These are phyloP conservation scores for Beauveria bassiana DNA, from an alignment of 2,329 filamentous ascomycete species.

Conservation along the genomic window DNA sequence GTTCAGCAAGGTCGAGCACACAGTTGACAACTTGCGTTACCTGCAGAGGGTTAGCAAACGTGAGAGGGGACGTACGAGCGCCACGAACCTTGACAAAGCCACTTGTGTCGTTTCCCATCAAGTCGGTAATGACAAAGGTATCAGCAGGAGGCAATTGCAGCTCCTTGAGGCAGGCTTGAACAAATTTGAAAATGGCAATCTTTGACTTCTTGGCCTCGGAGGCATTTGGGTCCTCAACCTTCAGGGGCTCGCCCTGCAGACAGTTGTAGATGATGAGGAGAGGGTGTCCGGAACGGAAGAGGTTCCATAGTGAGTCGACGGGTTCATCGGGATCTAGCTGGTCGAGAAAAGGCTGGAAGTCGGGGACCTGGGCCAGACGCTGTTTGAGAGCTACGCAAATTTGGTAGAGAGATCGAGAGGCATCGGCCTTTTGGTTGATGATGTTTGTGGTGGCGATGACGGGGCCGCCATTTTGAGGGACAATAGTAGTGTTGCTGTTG, in stretches of 20 bases:
- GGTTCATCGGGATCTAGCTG: constrained; percentile 67
- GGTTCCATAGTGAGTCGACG: constrained; percentile 84
- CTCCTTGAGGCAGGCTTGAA: constrained; percentile 79
- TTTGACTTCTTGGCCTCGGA: constrained; percentile 73
- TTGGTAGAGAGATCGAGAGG: constrained; percentile 86
- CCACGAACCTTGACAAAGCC: constrained; percentile 80
- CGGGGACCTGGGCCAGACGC: constrained; percentile 74
- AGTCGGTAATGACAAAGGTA: constrained; percentile 84
- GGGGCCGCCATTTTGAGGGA: constrained; percentile 45
- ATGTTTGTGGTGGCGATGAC: constrained; percentile 82
- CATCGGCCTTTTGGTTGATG: constrained; percentile 94
- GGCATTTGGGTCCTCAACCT: constrained; percentile 53
- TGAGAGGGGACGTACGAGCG: background rate
- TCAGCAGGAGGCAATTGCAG: constrained; percentile 72
- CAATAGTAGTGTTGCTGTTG: constrained; percentile 34
- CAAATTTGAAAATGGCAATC: constrained; percentile 83
- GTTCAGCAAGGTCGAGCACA: constrained; percentile 79
- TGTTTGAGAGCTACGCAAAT: constrained; percentile 82
- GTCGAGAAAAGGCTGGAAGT: constrained; percentile 67
- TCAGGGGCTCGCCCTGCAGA: constrained; percentile 58
- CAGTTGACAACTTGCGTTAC: constrained; percentile 88
- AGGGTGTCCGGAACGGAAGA: constrained; percentile 75
- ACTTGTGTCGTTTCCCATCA: constrained; percentile 90
- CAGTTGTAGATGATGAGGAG: constrained; percentile 85
- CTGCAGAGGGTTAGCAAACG: constrained; percentile 17